A percentile compares a stretch with the other conserved stretches of the same genome.
These are phyloP conservation scores for Boletus reticuloceps DNA, from an alignment of 768 basidiomycete genomes.

Conservation along the genomic window DNA sequence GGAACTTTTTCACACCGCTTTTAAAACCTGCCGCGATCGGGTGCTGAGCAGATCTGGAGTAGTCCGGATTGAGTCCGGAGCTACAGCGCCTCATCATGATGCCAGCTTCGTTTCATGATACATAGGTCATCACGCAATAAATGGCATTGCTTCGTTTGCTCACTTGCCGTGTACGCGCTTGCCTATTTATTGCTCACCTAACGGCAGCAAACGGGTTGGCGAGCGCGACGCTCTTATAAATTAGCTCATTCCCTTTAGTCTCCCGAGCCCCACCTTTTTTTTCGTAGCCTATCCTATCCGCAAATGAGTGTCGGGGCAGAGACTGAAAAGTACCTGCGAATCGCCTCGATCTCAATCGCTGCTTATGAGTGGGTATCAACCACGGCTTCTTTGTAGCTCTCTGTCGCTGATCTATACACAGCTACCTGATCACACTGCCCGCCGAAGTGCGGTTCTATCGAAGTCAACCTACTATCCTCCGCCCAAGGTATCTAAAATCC, in stretches of 20 bases:
- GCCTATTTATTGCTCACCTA: neutral
- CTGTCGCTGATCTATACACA: conserved; percentile 7
- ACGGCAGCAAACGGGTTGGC: conserved; percentile 20
- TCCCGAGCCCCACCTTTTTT: neutral
- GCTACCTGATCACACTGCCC: conserved; percentile 34
- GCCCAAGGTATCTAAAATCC: conserved; percentile 26
- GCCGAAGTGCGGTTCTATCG: conserved; percentile 34
- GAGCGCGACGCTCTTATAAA: conserved; percentile 17
- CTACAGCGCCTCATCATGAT: no score
- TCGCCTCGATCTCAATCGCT: conserved; percentile 37
- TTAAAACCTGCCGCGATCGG: no score
- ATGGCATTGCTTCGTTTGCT: neutral
- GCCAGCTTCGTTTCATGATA: conserved; percentile 4
- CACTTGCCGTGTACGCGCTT: neutral
- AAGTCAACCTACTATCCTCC: conserved; percentile 25
- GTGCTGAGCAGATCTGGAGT: no score
- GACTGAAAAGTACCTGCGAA: conserved; percentile 33
- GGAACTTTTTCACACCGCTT: neutral
- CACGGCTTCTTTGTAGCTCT: neutral
- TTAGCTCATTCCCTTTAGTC: neutral
- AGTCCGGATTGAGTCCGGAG: no score
- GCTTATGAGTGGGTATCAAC: conserved; percentile 35
- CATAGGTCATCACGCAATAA: neutral
- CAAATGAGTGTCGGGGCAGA: conserved; percentile 20
- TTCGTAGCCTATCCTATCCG: neutral